Evolutionary conservation across 2,329 filamentous ascomycete species (phyloP).

Genomic region (Aspergillus clavatus): DNA sequence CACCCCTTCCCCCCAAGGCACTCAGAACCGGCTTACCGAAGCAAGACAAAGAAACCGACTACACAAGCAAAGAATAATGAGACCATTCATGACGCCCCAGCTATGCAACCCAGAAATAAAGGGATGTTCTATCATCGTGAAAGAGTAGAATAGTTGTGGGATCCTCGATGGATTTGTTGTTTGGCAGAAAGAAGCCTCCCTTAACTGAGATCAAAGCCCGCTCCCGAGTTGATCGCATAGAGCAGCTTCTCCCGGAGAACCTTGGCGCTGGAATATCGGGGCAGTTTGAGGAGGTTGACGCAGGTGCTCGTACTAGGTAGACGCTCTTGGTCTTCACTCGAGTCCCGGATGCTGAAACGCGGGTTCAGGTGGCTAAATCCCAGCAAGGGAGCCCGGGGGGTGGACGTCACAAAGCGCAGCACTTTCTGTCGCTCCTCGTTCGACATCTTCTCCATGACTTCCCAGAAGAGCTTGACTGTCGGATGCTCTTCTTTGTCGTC

Average conservation of each 20-base stretch:
- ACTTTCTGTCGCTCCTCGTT: conserved; percentile 79
- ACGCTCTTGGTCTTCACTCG: conserved; percentile 67
- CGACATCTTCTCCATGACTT: conserved; percentile 70
- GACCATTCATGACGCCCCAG: conserved; percentile 22
- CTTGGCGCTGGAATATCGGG: conserved; percentile 65
- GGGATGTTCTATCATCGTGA: no score
- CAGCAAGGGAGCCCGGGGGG: conserved; percentile 80
- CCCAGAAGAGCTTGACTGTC: conserved; percentile 84
- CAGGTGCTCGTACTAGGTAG: conserved; percentile 93
- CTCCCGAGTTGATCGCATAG: conserved; percentile 83
- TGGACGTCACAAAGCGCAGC: conserved; percentile 92
- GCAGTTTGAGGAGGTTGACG: conserved; percentile 89
- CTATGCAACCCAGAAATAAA: conserved; percentile 27
- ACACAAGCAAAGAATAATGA: conserved; percentile 1
- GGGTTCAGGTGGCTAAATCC: conserved; percentile 85
- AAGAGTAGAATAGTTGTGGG: no score
- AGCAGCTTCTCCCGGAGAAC: conserved; percentile 73
- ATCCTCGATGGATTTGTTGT: no score
- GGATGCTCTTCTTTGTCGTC: conserved; percentile 82
- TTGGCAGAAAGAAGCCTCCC: no score
- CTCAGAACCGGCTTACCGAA: neutral
- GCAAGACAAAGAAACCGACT: conserved; percentile 1
- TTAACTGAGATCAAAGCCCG: conserved; percentile 74
- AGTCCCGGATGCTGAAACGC: conserved; percentile 83
- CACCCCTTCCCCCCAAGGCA: no score